Conservation (phyloP, 768 basidiomycete genomes). For the Pleurotus sapidus region DNA sequence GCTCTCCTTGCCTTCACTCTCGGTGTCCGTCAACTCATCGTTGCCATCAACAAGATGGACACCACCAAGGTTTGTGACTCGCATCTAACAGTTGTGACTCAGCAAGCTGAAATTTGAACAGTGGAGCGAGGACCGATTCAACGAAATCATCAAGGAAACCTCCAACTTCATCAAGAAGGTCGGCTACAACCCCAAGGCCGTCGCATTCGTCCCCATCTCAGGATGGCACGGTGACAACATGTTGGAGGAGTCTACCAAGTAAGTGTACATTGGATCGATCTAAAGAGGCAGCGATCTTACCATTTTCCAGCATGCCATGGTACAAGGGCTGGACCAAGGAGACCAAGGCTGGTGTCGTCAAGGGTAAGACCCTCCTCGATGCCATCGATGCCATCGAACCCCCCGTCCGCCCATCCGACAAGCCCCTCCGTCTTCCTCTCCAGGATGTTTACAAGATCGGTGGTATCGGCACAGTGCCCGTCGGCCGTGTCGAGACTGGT, state of each 20-base stretch:
- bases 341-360: conserved; percentile 86
- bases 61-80: conserved; percentile 77
- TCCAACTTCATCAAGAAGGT: conserved; percentile 99
- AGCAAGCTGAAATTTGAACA: conserved; percentile 27
- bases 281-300: conserved; percentile 11
- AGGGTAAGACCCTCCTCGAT: conserved; percentile 99
- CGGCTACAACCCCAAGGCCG: conserved; percentile 98
- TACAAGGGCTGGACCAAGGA: conserved; percentile 99
- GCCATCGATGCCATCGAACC: conserved; percentile 99
- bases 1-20: conserved; percentile 99
- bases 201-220: conserved; percentile 99
- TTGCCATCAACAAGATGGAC: conserved; percentile 99
- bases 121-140: conserved; percentile 99
- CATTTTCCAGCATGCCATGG: conserved; percentile 84
- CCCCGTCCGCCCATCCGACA: conserved; percentile 94
- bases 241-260: conserved; percentile 98
- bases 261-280: conserved; percentile 22
- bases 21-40: conserved; percentile 99
- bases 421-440: conserved; percentile 99
- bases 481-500: conserved; percentile 99
- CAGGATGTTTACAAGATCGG: conserved; percentile 99
- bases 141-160: conserved; percentile 98
- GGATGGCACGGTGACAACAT: conserved; percentile 99
- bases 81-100: neutral
- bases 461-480: conserved; percentile 99